A percentile compares a stretch with the other conserved stretches of the same genome.
These are phyloP conservation scores for Ganoderma sinense DNA, from an alignment of 1,284 basidiomycete species.

Conservation along the genomic window DNA sequence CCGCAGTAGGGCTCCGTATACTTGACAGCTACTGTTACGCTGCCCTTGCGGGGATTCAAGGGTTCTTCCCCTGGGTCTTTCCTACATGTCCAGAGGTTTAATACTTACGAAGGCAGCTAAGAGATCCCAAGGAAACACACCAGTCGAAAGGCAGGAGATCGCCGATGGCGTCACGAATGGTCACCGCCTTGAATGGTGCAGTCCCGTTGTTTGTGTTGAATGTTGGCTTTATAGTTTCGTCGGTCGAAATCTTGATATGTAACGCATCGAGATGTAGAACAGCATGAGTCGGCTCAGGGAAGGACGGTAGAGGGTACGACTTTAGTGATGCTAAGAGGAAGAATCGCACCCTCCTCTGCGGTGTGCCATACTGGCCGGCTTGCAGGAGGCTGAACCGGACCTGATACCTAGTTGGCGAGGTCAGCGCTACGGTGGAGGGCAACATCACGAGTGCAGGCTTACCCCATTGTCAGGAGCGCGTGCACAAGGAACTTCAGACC, in stretches of 20 bases:
- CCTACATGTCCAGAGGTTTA: not conserved
- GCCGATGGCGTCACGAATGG: slow-evolving; percentile 71
- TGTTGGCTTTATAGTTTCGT: slow-evolving; percentile 45
- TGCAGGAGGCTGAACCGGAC: slow-evolving; percentile 68
- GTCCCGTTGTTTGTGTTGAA: slow-evolving; percentile 53
- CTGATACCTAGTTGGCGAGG: slow-evolving; percentile 61
- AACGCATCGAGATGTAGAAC: not conserved
- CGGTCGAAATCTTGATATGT: not conserved
- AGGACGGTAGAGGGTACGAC: slow-evolving; percentile 58
- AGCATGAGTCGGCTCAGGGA: slow-evolving; percentile 74
- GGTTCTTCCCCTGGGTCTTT: not conserved
- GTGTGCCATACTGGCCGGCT: slow-evolving; percentile 76
- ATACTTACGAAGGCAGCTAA: not conserved
- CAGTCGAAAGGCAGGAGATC: slow-evolving; percentile 77
- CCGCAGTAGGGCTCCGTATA: slow-evolving; percentile 44
- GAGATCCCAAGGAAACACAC: slow-evolving; percentile 44
- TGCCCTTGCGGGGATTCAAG: slow-evolving; percentile 5
- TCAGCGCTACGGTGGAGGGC: too few species aligned
- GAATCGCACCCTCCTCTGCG: slow-evolving; percentile 74
- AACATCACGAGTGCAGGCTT: slow-evolving; percentile 25
- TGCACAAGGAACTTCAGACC: slow-evolving; percentile 70
- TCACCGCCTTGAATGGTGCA: slow-evolving; percentile 60
- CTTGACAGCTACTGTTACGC: slow-evolving; percentile 47
- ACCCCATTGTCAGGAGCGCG: slow-evolving; percentile 70
- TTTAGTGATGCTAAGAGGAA: slow-evolving; percentile 70